Evolutionary conservation across 768 basidiomycete genomes (phyloP).

Genomic region (Infundibulicybe gibba): DNA sequence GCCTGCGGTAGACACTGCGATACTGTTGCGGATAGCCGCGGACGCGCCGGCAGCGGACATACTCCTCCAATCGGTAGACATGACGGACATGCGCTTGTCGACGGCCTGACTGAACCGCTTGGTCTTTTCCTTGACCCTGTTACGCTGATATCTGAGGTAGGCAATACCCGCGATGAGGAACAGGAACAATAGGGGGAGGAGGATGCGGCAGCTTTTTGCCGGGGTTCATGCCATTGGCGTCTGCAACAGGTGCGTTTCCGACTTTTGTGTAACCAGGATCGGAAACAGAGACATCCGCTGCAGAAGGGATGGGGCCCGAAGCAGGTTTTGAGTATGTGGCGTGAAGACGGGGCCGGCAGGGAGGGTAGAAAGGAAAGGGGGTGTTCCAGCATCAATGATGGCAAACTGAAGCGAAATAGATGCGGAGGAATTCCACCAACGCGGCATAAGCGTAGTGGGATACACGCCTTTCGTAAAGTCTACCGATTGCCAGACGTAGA

Average conservation of each 20-base stretch:
- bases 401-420: constrained; percentile 50
- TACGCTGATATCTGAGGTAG: constrained; percentile 55
- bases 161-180: constrained; percentile 35
- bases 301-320: constrained; percentile 31
- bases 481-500: constrained; percentile 59
- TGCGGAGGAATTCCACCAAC: constrained; percentile 68
- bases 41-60: constrained; percentile 67
- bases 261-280: constrained; percentile 34
- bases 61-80: constrained; percentile 72
- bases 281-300: constrained; percentile 35
- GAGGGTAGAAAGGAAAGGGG: constrained; percentile 48
- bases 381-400: constrained; percentile 48
- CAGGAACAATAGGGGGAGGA: constrained; percentile 57
- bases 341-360: constrained; percentile 70
- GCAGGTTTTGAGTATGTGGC: constrained; percentile 52
- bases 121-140: constrained; percentile 45
- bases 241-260: constrained; percentile 29
- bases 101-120: constrained; percentile 60
- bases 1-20: constrained; percentile 37
- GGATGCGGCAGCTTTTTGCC: constrained; percentile 70
- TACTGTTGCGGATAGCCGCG: constrained; percentile 69
- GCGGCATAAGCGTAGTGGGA: constrained; percentile 46
- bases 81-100: constrained; percentile 83
- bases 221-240: constrained; percentile 31
- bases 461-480: constrained; percentile 45